A percentile compares a stretch with the other conserved stretches of the same genome.
Conservation (phyloP, 1,284 basidiomycete genomes). For the Cryptococcus amylolentus region DNA sequence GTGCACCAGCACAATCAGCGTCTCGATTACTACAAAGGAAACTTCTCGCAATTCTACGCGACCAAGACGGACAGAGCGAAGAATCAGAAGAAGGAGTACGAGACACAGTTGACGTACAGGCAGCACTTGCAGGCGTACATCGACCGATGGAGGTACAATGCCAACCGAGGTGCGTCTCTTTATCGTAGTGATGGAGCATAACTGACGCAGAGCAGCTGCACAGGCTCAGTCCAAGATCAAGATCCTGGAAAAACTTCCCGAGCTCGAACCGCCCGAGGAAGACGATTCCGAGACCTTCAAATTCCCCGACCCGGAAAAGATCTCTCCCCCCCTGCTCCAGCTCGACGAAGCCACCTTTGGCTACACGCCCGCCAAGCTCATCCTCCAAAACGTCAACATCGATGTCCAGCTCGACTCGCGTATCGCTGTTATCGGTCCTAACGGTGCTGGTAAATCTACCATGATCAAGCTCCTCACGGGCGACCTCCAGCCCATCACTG, state of each 20-base stretch:
- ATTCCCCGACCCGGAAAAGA: slow-evolving; percentile 92
- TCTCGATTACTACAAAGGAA: slow-evolving; percentile 83
- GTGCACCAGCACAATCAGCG: slow-evolving; percentile 93
- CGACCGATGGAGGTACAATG: slow-evolving; percentile 93
- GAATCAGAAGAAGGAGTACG: slow-evolving; percentile 90
- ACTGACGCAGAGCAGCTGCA: slow-evolving; percentile 56
- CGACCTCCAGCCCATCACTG: slow-evolving; percentile 74
- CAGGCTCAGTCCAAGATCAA: slow-evolving; percentile 98
- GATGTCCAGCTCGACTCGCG: slow-evolving; percentile 86
- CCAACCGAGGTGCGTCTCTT: slow-evolving; percentile 61
- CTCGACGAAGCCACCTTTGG: slow-evolving; percentile 89
- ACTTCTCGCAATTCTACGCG: slow-evolving; percentile 98
- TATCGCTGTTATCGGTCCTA: slow-evolving; percentile 80
- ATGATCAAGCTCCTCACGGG: slow-evolving; percentile 88
- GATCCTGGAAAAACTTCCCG: slow-evolving; percentile 95
- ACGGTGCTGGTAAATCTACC: slow-evolving; percentile 56
- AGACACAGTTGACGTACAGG: slow-evolving; percentile 90
- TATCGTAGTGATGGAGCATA: neutral
- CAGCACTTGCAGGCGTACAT: slow-evolving; percentile 94
- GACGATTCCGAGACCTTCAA: slow-evolving; percentile 88
- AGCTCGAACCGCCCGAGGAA: slow-evolving; percentile 84
- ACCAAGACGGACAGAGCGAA: slow-evolving; percentile 93
- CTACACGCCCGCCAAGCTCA: slow-evolving; percentile 73
- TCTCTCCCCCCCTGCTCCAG: slow-evolving; percentile 93
- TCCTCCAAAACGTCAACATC: slow-evolving; percentile 80